Percentiles rank a stretch among this genome's conserved stretches.
Conservation (phyloP, 495 filamentous ascomycete species). For the Rhypophila decipiens region DNA sequence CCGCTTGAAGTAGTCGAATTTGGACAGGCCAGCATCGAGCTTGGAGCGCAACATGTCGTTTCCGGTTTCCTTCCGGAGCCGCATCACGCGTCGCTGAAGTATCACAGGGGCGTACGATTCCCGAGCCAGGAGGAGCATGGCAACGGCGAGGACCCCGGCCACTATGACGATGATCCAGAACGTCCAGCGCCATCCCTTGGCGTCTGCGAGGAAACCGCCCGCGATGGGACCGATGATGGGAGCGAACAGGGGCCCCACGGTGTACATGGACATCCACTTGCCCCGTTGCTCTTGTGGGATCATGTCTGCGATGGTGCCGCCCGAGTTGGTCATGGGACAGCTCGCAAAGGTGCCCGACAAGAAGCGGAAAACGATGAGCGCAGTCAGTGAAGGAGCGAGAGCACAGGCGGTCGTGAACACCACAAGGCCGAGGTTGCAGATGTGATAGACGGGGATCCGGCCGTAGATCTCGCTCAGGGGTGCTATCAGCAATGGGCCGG, state of each 20-base stretch:
- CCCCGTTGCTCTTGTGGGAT: slow-evolving; percentile 46
- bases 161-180: slow-evolving; percentile 50
- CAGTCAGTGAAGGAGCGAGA: slow-evolving; percentile 48
- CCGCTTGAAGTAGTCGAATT: slow-evolving; percentile 26
- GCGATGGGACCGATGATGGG: slow-evolving; percentile 47
- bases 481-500: slow-evolving; percentile 60
- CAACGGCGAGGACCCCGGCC: slow-evolving; percentile 21
- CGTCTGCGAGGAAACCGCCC: slow-evolving; percentile 47
- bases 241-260: slow-evolving; percentile 45
- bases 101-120: slow-evolving; percentile 59
- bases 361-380: slow-evolving; percentile 60
- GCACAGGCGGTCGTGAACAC: slow-evolving; percentile 58
- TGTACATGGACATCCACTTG: slow-evolving; percentile 45
- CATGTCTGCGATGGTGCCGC: slow-evolving; percentile 56
- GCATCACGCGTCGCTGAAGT: slow-evolving; percentile 46
- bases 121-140: slow-evolving; percentile 41
- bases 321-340: slow-evolving; percentile 47
- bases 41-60: slow-evolving; percentile 42
- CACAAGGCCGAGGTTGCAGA: slow-evolving; percentile 59
- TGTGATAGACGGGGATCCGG: slow-evolving; percentile 54
- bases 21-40: slow-evolving; percentile 42
- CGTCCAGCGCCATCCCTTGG: slow-evolving; percentile 57
- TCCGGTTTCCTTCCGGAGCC: slow-evolving; percentile 42
- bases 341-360: slow-evolving; percentile 57
- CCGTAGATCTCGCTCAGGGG: slow-evolving; percentile 75